Conservation (phyloP, 106 monocot species). For the Apostasia shenzhenica region DNA sequence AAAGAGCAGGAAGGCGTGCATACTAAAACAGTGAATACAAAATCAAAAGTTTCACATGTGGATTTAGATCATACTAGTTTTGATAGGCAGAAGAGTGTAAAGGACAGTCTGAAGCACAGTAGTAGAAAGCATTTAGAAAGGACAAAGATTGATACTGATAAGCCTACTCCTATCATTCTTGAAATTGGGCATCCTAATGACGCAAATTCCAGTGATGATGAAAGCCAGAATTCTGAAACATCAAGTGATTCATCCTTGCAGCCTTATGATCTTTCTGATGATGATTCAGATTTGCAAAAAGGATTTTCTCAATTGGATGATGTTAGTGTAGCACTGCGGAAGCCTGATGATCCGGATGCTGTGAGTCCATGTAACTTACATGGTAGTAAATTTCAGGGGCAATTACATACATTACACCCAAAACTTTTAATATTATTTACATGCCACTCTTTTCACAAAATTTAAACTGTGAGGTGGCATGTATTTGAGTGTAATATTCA, state of each 20-base stretch:
- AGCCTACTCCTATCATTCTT: conserved; percentile 13
- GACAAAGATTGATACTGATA: conserved; percentile 25
- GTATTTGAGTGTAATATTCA: too few relatives aligned
- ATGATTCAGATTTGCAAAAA: conserved; percentile 72
- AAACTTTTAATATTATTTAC: too few relatives aligned
- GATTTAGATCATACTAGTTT: conserved; percentile 6
- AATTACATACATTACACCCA: too few relatives aligned
- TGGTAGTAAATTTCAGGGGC: too few relatives aligned
- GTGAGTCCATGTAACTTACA: conserved; percentile 38
- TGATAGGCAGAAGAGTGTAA: conserved; percentile 20
- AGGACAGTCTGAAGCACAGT: conserved; percentile 7
- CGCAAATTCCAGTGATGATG: conserved; percentile 26
- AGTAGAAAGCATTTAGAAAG: conserved; percentile 18
- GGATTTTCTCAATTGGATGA: conserved; percentile 65
- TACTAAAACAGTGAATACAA: neutral
- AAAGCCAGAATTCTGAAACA: conserved; percentile 45
- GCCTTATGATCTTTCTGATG: conserved; percentile 94
- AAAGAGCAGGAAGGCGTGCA: conserved; percentile 12
- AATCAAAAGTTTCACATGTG: conserved; percentile 8
- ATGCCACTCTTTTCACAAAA: too few relatives aligned
- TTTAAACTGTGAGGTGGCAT: too few relatives aligned
- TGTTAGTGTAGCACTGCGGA: conserved; percentile 64
- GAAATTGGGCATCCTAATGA: conserved; percentile 1
- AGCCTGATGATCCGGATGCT: conserved; percentile 82
- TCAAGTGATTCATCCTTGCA: conserved; percentile 83